These are phyloP conservation scores for Excoecaria cochinchinensis DNA, from an alignment of 345 rosid genomes.

Conservation along the genomic window DNA sequence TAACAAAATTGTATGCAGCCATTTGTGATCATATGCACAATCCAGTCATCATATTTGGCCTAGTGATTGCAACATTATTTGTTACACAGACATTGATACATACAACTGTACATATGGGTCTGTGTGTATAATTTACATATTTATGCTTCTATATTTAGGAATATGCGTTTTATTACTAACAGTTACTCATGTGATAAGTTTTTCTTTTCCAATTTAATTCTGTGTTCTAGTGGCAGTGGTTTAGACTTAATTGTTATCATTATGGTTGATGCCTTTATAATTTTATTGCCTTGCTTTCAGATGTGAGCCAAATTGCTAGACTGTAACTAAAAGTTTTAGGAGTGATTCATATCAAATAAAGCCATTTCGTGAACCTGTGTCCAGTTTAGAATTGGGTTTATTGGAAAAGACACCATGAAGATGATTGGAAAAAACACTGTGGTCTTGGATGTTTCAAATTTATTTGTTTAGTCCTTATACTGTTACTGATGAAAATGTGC, in stretches of 20 bases:
- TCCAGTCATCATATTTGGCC: not conserved
- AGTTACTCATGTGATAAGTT: not conserved
- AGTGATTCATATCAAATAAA: too few relatives aligned
- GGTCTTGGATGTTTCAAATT: too few relatives aligned
- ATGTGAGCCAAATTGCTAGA: too few relatives aligned
- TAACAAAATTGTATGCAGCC: not conserved
- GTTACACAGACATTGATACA: not conserved
- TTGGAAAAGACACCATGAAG: too few relatives aligned
- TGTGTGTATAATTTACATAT: not conserved
- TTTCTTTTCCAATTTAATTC: not conserved
- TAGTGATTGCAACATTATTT: not conserved
- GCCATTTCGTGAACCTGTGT: too few relatives aligned
- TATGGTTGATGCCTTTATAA: not conserved
- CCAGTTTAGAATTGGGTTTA: too few relatives aligned
- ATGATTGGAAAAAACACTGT: too few relatives aligned
- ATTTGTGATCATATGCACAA: not conserved
- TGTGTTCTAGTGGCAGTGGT: not conserved
- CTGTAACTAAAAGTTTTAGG: too few relatives aligned
- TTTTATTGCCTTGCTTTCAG: too few relatives aligned
- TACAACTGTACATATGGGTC: not conserved
- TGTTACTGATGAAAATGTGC: too few relatives aligned
- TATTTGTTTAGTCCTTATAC: too few relatives aligned
- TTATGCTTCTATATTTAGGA: not conserved
- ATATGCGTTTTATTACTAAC: not conserved
- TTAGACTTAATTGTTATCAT: not conserved